A percentile compares a stretch with the other conserved stretches of the same genome.
phyloP scores from a whole-genome alignment of 345 rosid species.

The Gossypium anomalum region DNA sequence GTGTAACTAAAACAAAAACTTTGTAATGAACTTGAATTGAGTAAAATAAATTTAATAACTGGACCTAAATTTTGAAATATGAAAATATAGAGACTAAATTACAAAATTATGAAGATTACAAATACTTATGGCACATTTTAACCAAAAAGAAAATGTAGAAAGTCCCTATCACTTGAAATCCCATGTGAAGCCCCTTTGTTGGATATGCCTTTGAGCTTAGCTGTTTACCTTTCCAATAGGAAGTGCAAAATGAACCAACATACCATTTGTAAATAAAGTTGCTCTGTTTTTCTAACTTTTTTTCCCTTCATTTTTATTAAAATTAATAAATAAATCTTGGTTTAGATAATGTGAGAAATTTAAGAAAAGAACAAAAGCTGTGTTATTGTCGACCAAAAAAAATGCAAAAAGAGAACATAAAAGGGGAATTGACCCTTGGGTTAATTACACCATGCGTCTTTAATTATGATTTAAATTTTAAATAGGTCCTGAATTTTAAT shows the following conservation, averaged over 20 bases:
- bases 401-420: slow-evolving; percentile 12
- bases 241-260: slow-evolving; percentile 21
- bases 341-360: too few species aligned
- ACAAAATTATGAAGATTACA: slow-evolving; percentile 19
- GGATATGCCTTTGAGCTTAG: background rate
- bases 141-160: slow-evolving; percentile 4
- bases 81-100: background rate
- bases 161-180: slow-evolving; percentile 17
- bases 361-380: background rate
- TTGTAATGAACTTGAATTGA: too few species aligned
- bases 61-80: too few species aligned
- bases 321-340: too few species aligned
- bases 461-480: too few species aligned
- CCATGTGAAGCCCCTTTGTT: slow-evolving; percentile 27
- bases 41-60: too few species aligned
- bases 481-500: too few species aligned
- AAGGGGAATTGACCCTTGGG: slow-evolving; percentile 13
- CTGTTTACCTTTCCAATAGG: slow-evolving; percentile 17
- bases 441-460: too few species aligned
- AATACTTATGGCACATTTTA: background rate
- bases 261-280: slow-evolving; percentile 15
- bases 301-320: background rate
- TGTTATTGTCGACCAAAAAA: slow-evolving; percentile 6
- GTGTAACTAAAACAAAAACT: too few species aligned
- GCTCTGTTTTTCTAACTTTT: background rate